Conservation (phyloP, 352 stramenopile species). For the Globisporangium iwayamae region DNA sequence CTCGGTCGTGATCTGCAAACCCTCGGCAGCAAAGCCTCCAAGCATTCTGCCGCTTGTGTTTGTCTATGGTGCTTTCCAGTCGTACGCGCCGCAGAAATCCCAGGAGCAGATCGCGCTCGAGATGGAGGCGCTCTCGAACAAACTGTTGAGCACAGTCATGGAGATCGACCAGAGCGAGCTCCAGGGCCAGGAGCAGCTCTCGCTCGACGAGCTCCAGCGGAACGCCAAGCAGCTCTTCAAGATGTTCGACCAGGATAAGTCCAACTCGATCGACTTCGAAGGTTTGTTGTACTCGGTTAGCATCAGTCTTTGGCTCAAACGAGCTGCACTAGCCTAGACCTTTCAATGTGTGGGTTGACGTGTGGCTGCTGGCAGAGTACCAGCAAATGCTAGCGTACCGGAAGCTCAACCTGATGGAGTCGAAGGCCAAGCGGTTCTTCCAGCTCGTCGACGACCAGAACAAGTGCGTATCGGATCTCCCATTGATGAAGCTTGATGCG, state of each 20-base stretch:
- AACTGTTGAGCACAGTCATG: slow-evolving; percentile 47
- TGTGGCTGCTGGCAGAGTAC: slow-evolving; percentile 40
- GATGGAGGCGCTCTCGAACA: slow-evolving; percentile 42
- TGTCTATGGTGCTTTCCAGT: slow-evolving; percentile 50
- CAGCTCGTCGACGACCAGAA: slow-evolving; percentile 69
- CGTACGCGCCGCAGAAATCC: slow-evolving; percentile 51
- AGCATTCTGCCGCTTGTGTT: slow-evolving; percentile 44
- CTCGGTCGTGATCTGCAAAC: slow-evolving; percentile 59
- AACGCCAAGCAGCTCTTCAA: slow-evolving; percentile 60
- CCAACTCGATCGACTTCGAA: slow-evolving; percentile 73
- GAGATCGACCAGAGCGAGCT: slow-evolving; percentile 40
- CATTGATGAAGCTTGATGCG: neutral
- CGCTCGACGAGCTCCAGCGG: slow-evolving; percentile 41
- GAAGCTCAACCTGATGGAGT: slow-evolving; percentile 62
- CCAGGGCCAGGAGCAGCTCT: slow-evolving; percentile 27
- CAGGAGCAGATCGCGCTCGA: slow-evolving; percentile 39
- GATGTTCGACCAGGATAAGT: slow-evolving; percentile 73
- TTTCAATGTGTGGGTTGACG: neutral
- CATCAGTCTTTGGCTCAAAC: neutral
- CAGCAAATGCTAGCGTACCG: slow-evolving; percentile 72
- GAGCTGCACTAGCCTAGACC: neutral
- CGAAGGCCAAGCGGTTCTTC: slow-evolving; percentile 68
- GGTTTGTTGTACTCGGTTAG: slow-evolving; percentile 22
- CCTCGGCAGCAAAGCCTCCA: slow-evolving; percentile 48
- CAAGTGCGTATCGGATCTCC: slow-evolving; percentile 31